Percentiles rank a stretch among this genome's conserved stretches.
Evolutionary conservation across 2,329 filamentous ascomycete species (phyloP).

Genomic region (Fusarium pseudoanthophilum): DNA sequence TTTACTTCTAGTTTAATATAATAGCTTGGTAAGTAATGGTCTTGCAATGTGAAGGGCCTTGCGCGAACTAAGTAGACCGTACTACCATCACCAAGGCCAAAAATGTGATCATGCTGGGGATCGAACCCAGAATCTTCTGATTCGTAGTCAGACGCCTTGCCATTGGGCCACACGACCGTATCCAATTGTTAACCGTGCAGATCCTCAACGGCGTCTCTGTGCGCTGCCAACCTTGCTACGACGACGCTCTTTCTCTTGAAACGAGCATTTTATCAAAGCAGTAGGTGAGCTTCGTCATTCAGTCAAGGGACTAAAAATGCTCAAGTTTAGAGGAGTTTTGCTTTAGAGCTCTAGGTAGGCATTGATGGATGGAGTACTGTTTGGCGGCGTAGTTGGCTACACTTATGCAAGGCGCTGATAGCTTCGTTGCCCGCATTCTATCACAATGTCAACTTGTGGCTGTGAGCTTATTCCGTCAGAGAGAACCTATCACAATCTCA

Average conservation of each 20-base stretch:
- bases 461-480: no score
- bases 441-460: no score
- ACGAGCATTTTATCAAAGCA: not conserved
- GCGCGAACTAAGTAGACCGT: not conserved
- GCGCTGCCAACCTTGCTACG: rapidly evolving
- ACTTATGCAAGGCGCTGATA: not conserved
- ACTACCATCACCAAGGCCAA: rapidly evolving
- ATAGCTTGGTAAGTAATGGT: no score
- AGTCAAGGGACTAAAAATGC: no score
- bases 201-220: not conserved
- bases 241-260: rapidly evolving
- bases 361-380: not conserved
- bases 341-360: no score
- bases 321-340: no score
- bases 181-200: not conserved
- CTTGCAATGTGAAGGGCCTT: no score
- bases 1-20: no score
- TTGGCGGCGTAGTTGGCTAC: no score
- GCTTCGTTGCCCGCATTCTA: not conserved
- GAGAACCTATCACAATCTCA: not conserved
- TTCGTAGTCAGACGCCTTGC: conserved; percentile 46
- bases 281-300: no score
- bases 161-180: conserved; percentile 37
- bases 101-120: conserved; percentile 39
- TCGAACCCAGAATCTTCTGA: conserved; percentile 46